Evolutionary conservation across 441 rosid species (phyloP), one percentile per base, ranked within the genome.

Genomic region (Euphorbia celastroides): DNA sequence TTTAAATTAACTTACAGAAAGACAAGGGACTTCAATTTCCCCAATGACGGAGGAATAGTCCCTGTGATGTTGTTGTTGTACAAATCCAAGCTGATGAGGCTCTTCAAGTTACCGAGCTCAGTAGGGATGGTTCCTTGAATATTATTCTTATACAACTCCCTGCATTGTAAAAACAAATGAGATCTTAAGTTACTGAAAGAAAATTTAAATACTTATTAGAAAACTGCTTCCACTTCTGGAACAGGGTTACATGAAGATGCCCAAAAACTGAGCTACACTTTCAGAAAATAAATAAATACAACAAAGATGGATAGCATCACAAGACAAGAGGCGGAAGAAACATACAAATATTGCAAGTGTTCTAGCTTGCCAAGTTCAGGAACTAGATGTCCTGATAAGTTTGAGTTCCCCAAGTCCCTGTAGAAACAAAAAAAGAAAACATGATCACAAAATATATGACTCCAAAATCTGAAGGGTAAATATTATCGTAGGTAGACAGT

Each of bases 391-490:
- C 98, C 98, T 65, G 88, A 86, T 28, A 93, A 81, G 74, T 90
- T 86, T 58, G 93, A 88, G 69, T 93, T 93, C 32, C 98, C 98
- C 75, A 93, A 77, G 80, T 93, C 98, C 81, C 98, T 93, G 94
- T 72, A 75, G 30, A 75, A n/a, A 38, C 44, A 60, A 44, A 27
- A 28, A 9, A 6, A 6, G 38, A 23, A 32, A 34, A 46, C 10
- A 41, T 16, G 14, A 73, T 2, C 59, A 56, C 6, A 23, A 11
- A n/a, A 50, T n/a, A 19, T 28, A 7, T 16, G 26, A 8, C 14
- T 54, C 14, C 26, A 42, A 58, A 27, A 31, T 60, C 36, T 11
- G 23, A 38, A 31, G 5, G 28, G 38, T 13, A 30, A 25, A 56
- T 28, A 46, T 48, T n/a, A n/a, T n/a, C n/a, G n/a, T n/a, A n/a